phyloP scores from a whole-genome alignment of 2,329 filamentous ascomycete species.

The Sphaerulina populicola region DNA sequence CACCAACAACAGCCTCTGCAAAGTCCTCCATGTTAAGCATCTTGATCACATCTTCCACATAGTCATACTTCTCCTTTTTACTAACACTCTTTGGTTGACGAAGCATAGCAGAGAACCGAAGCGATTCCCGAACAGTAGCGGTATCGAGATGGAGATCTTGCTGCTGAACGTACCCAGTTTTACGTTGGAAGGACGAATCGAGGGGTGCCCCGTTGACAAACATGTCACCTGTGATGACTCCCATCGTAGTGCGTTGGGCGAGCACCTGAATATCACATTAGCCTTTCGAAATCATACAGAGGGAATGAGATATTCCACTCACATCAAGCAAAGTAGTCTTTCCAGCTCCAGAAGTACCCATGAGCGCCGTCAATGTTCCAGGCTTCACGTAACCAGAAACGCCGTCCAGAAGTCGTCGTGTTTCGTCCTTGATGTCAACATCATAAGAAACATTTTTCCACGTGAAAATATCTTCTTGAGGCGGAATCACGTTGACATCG shows the following conservation, averaged over 20 bases:
- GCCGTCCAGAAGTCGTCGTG: constrained; percentile 47
- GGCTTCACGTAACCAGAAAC: constrained; percentile 50
- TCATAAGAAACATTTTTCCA: constrained; percentile 52
- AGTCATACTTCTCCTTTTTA: constrained; percentile 51
- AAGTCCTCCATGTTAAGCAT: constrained; percentile 62
- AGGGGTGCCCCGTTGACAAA: constrained; percentile 53
- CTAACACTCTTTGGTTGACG: constrained; percentile 49
- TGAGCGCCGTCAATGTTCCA: constrained; percentile 26
- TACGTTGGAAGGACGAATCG: constrained; percentile 53
- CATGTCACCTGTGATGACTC: constrained; percentile 59
- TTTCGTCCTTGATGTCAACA: constrained; percentile 45
- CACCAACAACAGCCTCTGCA: constrained; percentile 54
- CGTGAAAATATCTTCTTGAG: constrained; percentile 39
- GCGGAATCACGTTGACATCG: constrained; percentile 34
- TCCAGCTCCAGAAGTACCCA: constrained; percentile 41
- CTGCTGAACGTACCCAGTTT: constrained; percentile 60
- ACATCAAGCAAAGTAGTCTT: constrained; percentile 53
- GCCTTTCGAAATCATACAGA: neutral
- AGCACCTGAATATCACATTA: constrained; percentile 34
- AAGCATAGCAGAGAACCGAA: constrained; percentile 51
- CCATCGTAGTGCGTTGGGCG: constrained; percentile 51
- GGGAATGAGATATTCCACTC: constrained; percentile 1
- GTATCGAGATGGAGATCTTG: constrained; percentile 54
- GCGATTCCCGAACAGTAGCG: constrained; percentile 48
- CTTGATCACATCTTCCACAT: constrained; percentile 57